These are phyloP conservation scores for Dactylis glomerata DNA, from an alignment of 176 grass and related monocot species.

Conservation along the genomic window DNA sequence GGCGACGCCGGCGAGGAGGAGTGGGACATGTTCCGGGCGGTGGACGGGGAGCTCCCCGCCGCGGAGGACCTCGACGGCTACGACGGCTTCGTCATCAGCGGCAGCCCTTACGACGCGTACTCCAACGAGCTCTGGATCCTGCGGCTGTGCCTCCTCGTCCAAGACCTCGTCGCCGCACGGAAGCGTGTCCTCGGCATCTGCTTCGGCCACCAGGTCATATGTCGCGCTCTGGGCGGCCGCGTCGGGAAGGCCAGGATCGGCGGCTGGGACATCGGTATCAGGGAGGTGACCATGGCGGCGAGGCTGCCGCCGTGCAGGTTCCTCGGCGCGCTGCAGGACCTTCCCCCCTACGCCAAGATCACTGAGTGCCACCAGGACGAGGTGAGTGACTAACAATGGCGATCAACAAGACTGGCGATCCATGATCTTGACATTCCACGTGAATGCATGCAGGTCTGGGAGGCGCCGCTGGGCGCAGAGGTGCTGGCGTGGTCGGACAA, in stretches of 20 bases:
- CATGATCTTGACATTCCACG: not conserved
- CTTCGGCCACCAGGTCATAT: slow-evolving; percentile 95
- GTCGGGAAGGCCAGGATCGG: slow-evolving; percentile 39
- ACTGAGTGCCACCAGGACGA: slow-evolving; percentile 79
- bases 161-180: slow-evolving; percentile 40
- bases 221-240: slow-evolving; percentile 70
- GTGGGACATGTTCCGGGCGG: slow-evolving; percentile 76
- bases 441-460: slow-evolving; percentile 51
- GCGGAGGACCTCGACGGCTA: slow-evolving; percentile 36
- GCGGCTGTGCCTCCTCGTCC: slow-evolving; percentile 57
- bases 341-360: slow-evolving; percentile 49
- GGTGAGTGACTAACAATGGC: slow-evolving; percentile 21
- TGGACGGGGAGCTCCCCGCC: slow-evolving; percentile 70
- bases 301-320: slow-evolving; percentile 32
- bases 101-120: slow-evolving; percentile 78
- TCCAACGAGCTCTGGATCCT: slow-evolving; percentile 65
- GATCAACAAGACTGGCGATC: not conserved
- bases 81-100: slow-evolving; percentile 87
- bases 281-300: slow-evolving; percentile 47
- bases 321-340: slow-evolving; percentile 30
- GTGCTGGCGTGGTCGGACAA: slow-evolving; percentile 72
- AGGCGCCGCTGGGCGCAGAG: slow-evolving; percentile 63
- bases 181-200: slow-evolving; percentile 80
- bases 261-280: slow-evolving; percentile 80
- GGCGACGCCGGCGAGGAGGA: slow-evolving; percentile 25